A percentile compares a stretch with the other conserved stretches of the same genome.
Evolutionary conservation across 495 filamentous ascomycete genomes (phyloP).

Genomic region (Saxophila tyrrhenica): DNA sequence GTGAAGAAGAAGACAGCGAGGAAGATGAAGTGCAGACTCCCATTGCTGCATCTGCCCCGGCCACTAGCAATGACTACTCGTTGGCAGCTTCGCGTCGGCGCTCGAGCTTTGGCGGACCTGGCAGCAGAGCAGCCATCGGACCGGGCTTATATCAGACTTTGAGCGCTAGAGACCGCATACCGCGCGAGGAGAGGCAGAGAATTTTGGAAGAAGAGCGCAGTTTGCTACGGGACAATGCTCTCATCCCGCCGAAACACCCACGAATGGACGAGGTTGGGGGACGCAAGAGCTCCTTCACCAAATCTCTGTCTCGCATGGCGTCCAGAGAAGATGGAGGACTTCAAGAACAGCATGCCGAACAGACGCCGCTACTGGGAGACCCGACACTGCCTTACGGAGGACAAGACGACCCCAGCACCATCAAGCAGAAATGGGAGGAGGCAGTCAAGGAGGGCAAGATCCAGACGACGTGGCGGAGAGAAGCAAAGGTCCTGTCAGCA

Average conservation of each 20-base stretch:
- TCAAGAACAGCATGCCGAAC: not conserved
- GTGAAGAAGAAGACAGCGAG: not conserved
- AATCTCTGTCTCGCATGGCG: not conserved
- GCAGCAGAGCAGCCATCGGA: slow-evolving; percentile 33
- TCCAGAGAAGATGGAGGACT: slow-evolving; percentile 13
- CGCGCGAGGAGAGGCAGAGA: slow-evolving; percentile 46
- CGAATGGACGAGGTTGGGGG: slow-evolving; percentile 1
- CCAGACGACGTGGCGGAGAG: slow-evolving; percentile 4
- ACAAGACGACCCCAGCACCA: slow-evolving; percentile 11
- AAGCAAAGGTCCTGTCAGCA: not conserved
- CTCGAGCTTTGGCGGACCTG: slow-evolving; percentile 53
- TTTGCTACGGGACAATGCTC: slow-evolving; percentile 61
- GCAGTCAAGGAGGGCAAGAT: slow-evolving; percentile 8
- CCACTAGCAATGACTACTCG: slow-evolving; percentile 35
- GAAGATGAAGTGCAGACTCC: not conserved
- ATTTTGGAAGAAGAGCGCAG: slow-evolving; percentile 59
- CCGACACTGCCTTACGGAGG: slow-evolving; percentile 17
- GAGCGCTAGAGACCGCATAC: slow-evolving; percentile 13
- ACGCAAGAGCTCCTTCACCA: not conserved
- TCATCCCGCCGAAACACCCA: slow-evolving; percentile 57
- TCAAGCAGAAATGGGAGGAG: slow-evolving; percentile 3
- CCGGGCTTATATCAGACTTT: not conserved
- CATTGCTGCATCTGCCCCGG: not conserved
- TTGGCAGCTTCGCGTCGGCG: slow-evolving; percentile 59
- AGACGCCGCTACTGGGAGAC: not conserved